A percentile compares a stretch with the other conserved stretches of the same genome.
Conservation (phyloP, 164 flowering plant species). For the Taxillus chinensis region DNA sequence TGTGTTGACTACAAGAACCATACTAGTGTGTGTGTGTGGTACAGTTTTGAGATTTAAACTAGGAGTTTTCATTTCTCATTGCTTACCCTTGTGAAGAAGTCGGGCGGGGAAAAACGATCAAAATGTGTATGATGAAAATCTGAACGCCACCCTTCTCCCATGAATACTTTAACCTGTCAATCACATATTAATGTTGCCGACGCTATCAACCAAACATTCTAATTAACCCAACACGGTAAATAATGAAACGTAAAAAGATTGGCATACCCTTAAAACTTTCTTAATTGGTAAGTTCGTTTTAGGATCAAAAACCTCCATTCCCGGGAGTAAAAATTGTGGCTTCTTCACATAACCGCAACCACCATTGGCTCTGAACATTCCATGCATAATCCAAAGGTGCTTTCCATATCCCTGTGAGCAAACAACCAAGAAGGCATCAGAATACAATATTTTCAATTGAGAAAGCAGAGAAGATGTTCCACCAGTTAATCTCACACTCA, state of each 20-base stretch:
- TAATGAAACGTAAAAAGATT: background rate
- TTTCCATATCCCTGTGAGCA: constrained; percentile 2
- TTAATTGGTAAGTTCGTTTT: background rate
- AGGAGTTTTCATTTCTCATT: too few relatives aligned
- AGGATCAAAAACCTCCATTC: background rate
- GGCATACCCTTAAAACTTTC: background rate
- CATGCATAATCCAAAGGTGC: background rate
- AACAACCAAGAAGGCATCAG: background rate
- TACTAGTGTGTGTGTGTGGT: too few relatives aligned
- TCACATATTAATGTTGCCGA: background rate
- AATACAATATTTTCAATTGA: too few relatives aligned
- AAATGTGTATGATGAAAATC: background rate
- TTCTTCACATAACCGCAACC: constrained; percentile 1
- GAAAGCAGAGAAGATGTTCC: too few relatives aligned
- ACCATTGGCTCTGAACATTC: constrained; percentile 3
- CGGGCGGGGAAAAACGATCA: constrained; percentile 1
- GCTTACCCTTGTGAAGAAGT: background rate
- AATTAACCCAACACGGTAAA: background rate
- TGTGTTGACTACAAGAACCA: background rate
- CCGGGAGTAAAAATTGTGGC: background rate
- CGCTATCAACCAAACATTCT: background rate
- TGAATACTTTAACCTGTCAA: constrained; percentile 1
- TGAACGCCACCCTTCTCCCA: constrained; percentile 6
- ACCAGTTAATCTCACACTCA: too few relatives aligned
- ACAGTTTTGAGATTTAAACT: too few relatives aligned